Evolutionary conservation across 805 yeast genomes (phyloP).

Genomic region (Spencermartinsiella europaea): DNA sequence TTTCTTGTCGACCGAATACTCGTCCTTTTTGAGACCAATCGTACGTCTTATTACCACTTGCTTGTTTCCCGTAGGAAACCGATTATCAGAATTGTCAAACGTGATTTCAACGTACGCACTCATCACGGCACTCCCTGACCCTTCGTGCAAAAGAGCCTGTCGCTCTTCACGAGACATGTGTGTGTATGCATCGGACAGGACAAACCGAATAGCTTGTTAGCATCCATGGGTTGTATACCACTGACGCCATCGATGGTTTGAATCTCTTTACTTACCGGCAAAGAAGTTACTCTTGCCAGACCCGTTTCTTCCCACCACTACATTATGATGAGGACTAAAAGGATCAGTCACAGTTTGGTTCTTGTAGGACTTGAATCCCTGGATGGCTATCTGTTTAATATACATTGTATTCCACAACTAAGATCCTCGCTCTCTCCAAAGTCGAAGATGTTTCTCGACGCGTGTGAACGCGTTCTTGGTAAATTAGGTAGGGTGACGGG

Average conservation of each 20-base stretch:
- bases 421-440: too few species aligned
- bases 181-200: conserved; percentile 81
- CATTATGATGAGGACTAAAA: conserved; percentile 78
- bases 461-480: too few species aligned
- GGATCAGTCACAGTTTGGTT: conserved; percentile 72
- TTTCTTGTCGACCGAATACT: conserved; percentile 76
- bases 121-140: conserved; percentile 70
- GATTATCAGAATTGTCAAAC: conserved; percentile 72
- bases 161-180: conserved; percentile 81
- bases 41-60: conserved; percentile 80
- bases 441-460: too few species aligned
- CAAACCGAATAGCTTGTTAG: conserved; percentile 87
- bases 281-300: conserved; percentile 95
- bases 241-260: too few species aligned
- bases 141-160: conserved; percentile 83
- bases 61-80: conserved; percentile 64
- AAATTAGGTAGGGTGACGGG: too few species aligned
- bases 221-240: too few species aligned
- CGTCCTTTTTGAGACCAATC: conserved; percentile 89
- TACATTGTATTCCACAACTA: conserved; percentile 18
- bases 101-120: conserved; percentile 89
- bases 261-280: conserved; percentile 37
- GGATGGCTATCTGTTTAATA: conserved; percentile 52
- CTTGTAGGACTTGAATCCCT: conserved; percentile 91
- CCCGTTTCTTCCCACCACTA: conserved; percentile 87